Percentiles rank a stretch among this genome's conserved stretches.
Conservation (phyloP, 495 filamentous ascomycete species). For the Penicillium waksmanii region DNA sequence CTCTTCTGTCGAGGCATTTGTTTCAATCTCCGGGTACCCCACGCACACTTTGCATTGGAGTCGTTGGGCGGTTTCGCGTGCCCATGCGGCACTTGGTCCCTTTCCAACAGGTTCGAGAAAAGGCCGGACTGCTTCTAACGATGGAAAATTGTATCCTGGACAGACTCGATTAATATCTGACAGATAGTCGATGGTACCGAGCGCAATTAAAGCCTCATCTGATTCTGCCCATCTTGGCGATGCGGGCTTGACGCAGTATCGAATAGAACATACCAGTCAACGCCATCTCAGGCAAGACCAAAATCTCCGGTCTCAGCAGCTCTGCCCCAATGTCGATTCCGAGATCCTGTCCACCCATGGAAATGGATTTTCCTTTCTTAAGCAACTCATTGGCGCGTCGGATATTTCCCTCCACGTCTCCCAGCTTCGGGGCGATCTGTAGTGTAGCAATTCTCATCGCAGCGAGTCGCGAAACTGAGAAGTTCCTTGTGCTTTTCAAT, state of each 20-base stretch:
- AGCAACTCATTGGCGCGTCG: slow-evolving; percentile 73
- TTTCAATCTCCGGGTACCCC: slow-evolving; percentile 80
- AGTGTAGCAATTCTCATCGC: slow-evolving; percentile 80
- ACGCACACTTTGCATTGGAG: slow-evolving; percentile 81
- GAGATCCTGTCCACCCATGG: slow-evolving; percentile 4
- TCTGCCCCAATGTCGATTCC: slow-evolving; percentile 29
- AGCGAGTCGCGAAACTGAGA: slow-evolving; percentile 23
- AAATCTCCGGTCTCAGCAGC: slow-evolving; percentile 50
- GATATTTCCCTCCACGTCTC: slow-evolving; percentile 77
- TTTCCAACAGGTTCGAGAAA: slow-evolving; percentile 77
- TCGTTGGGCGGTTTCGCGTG: slow-evolving; percentile 68
- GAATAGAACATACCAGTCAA: slow-evolving; percentile 68
- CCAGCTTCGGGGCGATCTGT: slow-evolving; percentile 77
- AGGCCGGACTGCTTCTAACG: slow-evolving; percentile 72
- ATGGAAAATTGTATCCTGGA: slow-evolving; percentile 89
- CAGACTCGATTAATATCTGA: background rate
- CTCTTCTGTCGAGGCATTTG: slow-evolving; percentile 13
- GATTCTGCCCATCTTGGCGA: no score
- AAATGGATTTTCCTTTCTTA: slow-evolving; percentile 37
- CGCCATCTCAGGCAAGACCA: slow-evolving; percentile 87
- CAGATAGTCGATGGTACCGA: background rate
- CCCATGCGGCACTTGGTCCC: slow-evolving; percentile 81
- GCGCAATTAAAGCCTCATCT: background rate
- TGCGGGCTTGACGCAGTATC: background rate
- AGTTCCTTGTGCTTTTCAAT: slow-evolving; percentile 2